phyloP scores from a whole-genome alignment of 176 grass and related monocot genomes.

The Oryza brachyantha region DNA sequence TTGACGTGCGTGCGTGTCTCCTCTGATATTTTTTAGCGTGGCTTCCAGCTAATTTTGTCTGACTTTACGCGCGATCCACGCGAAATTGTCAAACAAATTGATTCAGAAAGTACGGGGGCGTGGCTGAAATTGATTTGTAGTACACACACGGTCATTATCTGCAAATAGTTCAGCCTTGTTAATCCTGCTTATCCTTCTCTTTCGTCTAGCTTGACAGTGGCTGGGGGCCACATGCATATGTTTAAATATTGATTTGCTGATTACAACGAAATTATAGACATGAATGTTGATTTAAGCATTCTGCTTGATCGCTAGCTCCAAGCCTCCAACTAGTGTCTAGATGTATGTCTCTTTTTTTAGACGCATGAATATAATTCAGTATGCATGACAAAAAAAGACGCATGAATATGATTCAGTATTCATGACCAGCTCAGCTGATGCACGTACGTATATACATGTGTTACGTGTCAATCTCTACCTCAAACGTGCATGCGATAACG shows the following conservation, averaged over 20 bases:
- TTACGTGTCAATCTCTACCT: background rate
- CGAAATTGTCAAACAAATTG: conserved; percentile 33
- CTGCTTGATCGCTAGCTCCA: too few species aligned
- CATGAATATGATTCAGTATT: too few species aligned
- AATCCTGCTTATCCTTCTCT: background rate
- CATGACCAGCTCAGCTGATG: too few species aligned
- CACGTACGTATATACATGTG: background rate
- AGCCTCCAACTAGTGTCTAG: too few species aligned
- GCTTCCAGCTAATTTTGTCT: background rate
- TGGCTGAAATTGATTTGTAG: background rate
- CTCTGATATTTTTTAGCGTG: conserved; percentile 12
- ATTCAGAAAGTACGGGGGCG: background rate
- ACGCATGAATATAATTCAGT: background rate
- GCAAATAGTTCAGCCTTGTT: background rate
- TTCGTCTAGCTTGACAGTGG: background rate
- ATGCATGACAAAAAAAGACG: background rate
- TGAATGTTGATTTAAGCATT: background rate
- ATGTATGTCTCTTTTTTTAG: too few species aligned
- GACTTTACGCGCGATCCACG: conserved; percentile 11
- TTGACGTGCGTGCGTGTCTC: background rate
- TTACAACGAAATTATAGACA: background rate
- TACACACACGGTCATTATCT: background rate
- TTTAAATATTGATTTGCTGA: background rate
- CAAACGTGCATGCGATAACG: conserved; percentile 50
- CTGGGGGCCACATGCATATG: background rate